Base-by-base conservation (phyloP, 2,329 filamentous ascomycete species). In the Cercospora sojina region DNA sequence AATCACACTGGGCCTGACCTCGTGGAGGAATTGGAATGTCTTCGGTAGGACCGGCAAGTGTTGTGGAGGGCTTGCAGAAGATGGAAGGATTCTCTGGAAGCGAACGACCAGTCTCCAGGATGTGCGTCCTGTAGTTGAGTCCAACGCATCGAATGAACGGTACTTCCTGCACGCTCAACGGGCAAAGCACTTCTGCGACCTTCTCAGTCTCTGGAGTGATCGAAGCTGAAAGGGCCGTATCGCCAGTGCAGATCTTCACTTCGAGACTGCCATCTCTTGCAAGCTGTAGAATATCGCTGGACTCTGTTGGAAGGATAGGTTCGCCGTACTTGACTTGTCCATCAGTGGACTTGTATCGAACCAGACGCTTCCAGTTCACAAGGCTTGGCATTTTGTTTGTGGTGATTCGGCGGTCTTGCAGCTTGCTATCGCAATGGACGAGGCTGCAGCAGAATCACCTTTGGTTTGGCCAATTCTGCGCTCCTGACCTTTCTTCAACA, bases 281-380 rank as follows among this genome's bases (percentile, higher is more conserved):
- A 49, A 49, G 0, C 77, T 74, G 1, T n/a, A 75, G 67, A 6
- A 64, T 63, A 41, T 73, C 74, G 59, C 75, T 74, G 60, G 75
- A 72, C 1, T 65, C 51, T n/a, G 53, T 67, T 60, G 41, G 65
- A 31, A 66, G 83, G 64, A 92, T 86, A 67, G 90, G 89, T 79
- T 92, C 89, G 71, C 90, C 90, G 69, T 91, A 91, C 78, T 91
- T 90, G 38, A 86, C 84, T 62, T 83, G 82, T 75, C 89, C 90
- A 74, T 92, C 88, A 72, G 89, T 87, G 8, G 91, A 84, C 32
- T 73, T 68, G 79, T 92, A 93, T 59, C 90, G 88, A 70, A 93
- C 81, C 47, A 93, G 87, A 73, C 89, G 86, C 88, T 91, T 68
- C 73, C 73, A 73, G 9, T 38, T 61, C 25, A 29, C 25, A 1